Base-by-base conservation (phyloP, 164 flowering plant species). In the Magnolia sinica region DNA sequence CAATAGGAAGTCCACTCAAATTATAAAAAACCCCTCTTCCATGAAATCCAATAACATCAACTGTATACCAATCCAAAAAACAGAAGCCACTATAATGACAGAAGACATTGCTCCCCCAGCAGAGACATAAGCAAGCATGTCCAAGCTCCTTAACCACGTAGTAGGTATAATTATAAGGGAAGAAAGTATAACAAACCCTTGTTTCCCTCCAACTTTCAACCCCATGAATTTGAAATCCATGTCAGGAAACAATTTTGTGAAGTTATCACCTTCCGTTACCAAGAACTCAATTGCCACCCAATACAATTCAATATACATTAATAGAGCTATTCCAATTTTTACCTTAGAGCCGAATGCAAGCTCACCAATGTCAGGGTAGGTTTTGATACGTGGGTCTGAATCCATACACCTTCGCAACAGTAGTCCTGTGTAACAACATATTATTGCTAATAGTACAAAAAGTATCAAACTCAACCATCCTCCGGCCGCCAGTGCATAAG, bases 221-320 rank as follows among this genome's bases (percentile, higher is more conserved):
- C 79, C 78, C 1, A 52, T 31, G 2, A 75, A 16, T 8, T 79
- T 50, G 0, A 81, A 72, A 14, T 64, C 73, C 72, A 82, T 14
- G 23, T 77, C 71, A 1, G 97, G 95, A 1, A 91, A 84, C 8
- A 95, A 66, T 4, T 89, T 88, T 10, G 83, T 76, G 22, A 95
- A 78, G 74, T 91, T 95, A 61, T 95, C 98, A 0, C 98, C 97
- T 86, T 89, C 97, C 18, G 92, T 75, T 29, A 95, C 91, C 73
- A 95, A 71, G 78, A 91, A 90, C 18, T 91, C 92, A 0, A 87
- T 86, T 0, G 88, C 91, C 3, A 91, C 91, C 8, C 91, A 58
- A 84, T 87, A 95, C 8, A 92, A 87, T 79, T 93, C 97, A 0
- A 83, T 55, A 64, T 86, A 77, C 91, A 90, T 87, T 76, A 87